Evolutionary conservation across 108 stramenopile species (phyloP), one percentile per base, ranked within the genome.

Genomic region (Fistulifera pelliculosa): DNA sequence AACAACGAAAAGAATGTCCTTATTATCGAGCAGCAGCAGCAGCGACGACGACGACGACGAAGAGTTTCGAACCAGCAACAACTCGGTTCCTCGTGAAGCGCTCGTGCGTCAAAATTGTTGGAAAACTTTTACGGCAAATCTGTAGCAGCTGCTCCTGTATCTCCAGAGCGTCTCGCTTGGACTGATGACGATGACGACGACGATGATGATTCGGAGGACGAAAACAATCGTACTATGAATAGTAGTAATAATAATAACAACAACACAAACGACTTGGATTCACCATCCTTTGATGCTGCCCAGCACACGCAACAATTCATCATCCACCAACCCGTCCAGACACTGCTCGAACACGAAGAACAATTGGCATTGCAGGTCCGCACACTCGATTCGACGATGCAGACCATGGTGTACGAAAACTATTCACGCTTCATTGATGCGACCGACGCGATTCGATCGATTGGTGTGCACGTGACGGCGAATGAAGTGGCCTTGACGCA

Each of bases 321-420:
- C 48, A 61, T 70, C 2, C 49, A 59, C 22, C 69, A 71, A 18
- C 58, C 67, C 38, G 61, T 73, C 11, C 77, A 80, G 41, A 60
- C 70, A 0, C 47, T 92, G n/a, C 69, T 92, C 15, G 83, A 85
- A 62, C 65, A 59, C 6, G 78, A 87, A 50, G 84, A 92, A 61
- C 58, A 60, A 0, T 54, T 92, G 41, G 74, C 90, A 11, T 60
- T 80, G 26, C 81, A 85, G 56, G 82, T 92, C 24, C 73, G 90
- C 21, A 80, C 77, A 0, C 70, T 99, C 14, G 96, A 97, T 68
- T 81, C 87, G 43, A 87, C 94, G 25, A 93, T 98, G 96, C 99
- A 99, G 68, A 95, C 92, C 24, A 68, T 99, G 47, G 99, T 99
- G 22, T 99, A 99, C 63, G 99, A 98, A 58, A 99, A 99, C 72